Evolutionary conservation across 176 grass and related monocot genomes (phyloP).

Genomic region (Typha latifolia): DNA sequence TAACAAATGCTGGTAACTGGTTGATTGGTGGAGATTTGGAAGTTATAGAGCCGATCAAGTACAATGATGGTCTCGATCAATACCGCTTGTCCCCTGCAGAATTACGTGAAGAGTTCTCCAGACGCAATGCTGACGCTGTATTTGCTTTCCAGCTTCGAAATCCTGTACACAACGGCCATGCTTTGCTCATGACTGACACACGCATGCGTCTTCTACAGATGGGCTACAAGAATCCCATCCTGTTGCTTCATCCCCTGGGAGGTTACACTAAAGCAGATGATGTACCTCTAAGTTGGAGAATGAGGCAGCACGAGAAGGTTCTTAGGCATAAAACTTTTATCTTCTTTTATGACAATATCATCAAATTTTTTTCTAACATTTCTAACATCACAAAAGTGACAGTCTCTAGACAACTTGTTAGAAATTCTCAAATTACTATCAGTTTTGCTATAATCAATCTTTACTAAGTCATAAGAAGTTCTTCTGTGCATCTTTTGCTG

Average conservation of each 20-base stretch:
- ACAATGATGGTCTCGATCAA: conserved; percentile 92
- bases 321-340: not conserved
- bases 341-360: not conserved
- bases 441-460: too few species aligned
- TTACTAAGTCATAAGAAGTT: too few species aligned
- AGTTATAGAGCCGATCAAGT: conserved; percentile 93
- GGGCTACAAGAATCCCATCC: conserved; percentile 89
- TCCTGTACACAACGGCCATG: conserved; percentile 95
- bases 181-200: conserved; percentile 97
- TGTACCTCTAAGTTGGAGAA: conserved; percentile 86
- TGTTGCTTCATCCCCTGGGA: conserved; percentile 95
- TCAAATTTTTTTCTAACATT: not conserved
- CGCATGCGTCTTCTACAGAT: conserved; percentile 72
- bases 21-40: conserved; percentile 94
- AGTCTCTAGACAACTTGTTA: too few species aligned
- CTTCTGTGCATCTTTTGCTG: too few species aligned
- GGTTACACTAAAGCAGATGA: conserved; percentile 96
- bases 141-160: conserved; percentile 99
- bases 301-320: conserved; percentile 99
- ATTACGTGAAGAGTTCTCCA: conserved; percentile 81
- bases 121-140: conserved; percentile 86
- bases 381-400: not conserved
- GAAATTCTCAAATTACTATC: too few species aligned
- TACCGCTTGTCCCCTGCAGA: conserved; percentile 82
- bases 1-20: conserved; percentile 89